Evolutionary conservation across 352 stramenopile species (phyloP).

Genomic region (Detonula confervacea): DNA sequence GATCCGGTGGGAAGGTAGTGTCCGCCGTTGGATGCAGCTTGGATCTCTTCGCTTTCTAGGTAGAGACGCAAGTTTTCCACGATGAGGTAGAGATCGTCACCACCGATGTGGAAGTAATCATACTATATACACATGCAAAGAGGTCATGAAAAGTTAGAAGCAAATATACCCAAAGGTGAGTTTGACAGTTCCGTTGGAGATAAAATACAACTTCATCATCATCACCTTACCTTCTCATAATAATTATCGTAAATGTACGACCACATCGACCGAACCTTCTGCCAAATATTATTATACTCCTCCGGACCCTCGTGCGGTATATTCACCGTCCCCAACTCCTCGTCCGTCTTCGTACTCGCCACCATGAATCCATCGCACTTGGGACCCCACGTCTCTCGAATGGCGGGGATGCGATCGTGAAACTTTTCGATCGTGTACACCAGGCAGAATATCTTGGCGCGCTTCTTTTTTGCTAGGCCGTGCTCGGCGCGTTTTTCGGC

Average conservation of each 20-base stretch:
- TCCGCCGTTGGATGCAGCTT: slow-evolving; percentile 65
- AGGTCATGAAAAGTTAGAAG: no score
- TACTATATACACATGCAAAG: slow-evolving; percentile 78
- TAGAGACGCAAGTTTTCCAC: slow-evolving; percentile 85
- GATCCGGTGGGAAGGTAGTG: slow-evolving; percentile 66
- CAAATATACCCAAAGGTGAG: no score
- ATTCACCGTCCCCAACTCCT: slow-evolving; percentile 74
- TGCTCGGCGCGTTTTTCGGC: slow-evolving; percentile 49
- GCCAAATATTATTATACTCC: slow-evolving; percentile 90
- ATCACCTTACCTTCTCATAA: slow-evolving; percentile 75
- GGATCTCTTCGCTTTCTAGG: slow-evolving; percentile 80
- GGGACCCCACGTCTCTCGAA: slow-evolving; percentile 76
- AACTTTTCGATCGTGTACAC: slow-evolving; percentile 80
- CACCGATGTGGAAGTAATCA: slow-evolving; percentile 87
- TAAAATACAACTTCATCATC: no score
- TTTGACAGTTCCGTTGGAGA: no score
- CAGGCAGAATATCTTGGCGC: slow-evolving; percentile 82
- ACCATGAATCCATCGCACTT: slow-evolving; percentile 87
- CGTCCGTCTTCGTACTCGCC: slow-evolving; percentile 77
- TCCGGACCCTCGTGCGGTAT: slow-evolving; percentile 87
- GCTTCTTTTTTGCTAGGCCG: slow-evolving; percentile 34
- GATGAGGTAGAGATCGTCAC: slow-evolving; percentile 86
- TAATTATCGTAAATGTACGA: slow-evolving; percentile 86
- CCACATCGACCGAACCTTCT: slow-evolving; percentile 88
- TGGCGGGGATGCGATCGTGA: slow-evolving; percentile 67